Base-by-base conservation (phyloP, 2,329 filamentous ascomycete genomes). In the Cryphonectria naterciae region DNA sequence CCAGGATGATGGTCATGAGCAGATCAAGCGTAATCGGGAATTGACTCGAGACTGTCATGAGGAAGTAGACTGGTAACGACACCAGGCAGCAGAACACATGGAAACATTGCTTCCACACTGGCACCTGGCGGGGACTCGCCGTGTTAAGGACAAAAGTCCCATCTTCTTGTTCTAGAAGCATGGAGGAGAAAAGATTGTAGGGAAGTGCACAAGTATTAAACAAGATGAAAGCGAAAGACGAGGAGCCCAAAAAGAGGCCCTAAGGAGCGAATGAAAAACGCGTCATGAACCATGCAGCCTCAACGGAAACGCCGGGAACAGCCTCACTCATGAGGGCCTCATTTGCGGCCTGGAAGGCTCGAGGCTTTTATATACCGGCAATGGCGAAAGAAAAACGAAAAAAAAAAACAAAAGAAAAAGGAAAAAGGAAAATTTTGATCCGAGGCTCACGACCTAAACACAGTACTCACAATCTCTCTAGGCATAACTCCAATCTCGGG, bases 41-140 rank as follows among this genome's bases (percentile, higher is more conserved):
- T 22, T 74, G 73, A n/a, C 74, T 76, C 60, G 72, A 75, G 39
- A 71, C 74, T 17, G 75, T 75, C 60, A 76, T 69, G 25, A 74
- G 71, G 8, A 72, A 75, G 66, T 77, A 78, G 19, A 77, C 46
- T 11, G 74, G 73, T n/a, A 76, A 69, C 17, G 75, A 73, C 25
- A 76, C 63, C 2, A 77, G n/a, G 67, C 77, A 78, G 52, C 77
- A 77, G 41, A 78, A 35, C 8, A 77, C 70, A 70, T 78, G 76
- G 37, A 77, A 72, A 46, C 74, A 72, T 65, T 78, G 76, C 37
- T 73, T 73, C 63, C 72, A 73, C 32, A 64, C 68, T 63, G 76
- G 73, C 66, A 77, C 73, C 41, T 72, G 75, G 2, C 75, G 74
- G 35, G 70, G 65, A 43, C 69, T 65, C 56, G 68, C 70, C 70